Evolutionary conservation across 148 eudicot species (phyloP).

Genomic region (Tetragonia tetragonoides): DNA sequence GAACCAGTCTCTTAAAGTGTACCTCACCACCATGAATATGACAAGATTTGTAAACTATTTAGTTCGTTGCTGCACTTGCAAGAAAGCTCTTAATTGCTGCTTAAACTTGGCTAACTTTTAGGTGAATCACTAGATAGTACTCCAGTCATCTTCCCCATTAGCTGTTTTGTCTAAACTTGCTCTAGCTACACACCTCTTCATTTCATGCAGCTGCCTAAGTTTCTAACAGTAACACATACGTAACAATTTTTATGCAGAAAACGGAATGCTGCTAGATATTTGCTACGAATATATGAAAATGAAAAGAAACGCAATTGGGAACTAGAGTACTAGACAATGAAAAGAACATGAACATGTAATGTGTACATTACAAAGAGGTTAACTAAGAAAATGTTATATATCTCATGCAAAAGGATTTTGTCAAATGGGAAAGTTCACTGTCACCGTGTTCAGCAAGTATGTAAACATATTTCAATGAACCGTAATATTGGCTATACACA

Average conservation of each 20-base stretch:
- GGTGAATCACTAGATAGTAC: background rate
- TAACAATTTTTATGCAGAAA: background rate
- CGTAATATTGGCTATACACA: background rate
- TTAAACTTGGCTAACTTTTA: background rate
- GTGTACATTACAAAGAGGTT: background rate
- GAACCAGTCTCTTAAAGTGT: background rate
- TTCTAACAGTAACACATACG: background rate
- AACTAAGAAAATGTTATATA: background rate
- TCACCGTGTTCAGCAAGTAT: background rate
- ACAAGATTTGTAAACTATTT: background rate
- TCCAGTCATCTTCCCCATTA: background rate
- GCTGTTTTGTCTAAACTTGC: background rate
- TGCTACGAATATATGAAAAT: background rate
- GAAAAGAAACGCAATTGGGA: background rate
- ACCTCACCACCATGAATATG: background rate
- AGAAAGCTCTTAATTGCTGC: background rate
- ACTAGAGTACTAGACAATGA: background rate
- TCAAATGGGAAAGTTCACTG: background rate
- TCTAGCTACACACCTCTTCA: background rate
- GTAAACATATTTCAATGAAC: background rate
- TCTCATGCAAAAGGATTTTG: background rate
- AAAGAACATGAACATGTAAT: background rate
- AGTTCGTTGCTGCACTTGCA: background rate
- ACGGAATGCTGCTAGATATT: background rate
- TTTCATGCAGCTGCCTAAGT: background rate